These are phyloP conservation scores for Murraya koenigii DNA, from an alignment of 345 rosid species.

Conservation along the genomic window DNA sequence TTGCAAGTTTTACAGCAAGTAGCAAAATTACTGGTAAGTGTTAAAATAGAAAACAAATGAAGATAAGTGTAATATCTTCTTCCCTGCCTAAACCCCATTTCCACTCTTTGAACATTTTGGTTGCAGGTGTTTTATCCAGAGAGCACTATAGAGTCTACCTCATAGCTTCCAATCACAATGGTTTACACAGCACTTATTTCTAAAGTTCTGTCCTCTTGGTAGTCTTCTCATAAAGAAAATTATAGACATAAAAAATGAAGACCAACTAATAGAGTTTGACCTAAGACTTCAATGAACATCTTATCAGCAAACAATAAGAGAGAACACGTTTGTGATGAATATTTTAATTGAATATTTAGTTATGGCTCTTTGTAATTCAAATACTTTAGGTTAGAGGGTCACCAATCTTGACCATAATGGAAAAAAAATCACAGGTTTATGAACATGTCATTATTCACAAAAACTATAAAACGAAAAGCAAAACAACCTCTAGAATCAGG, in stretches of 20 bases:
- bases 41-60: background rate
- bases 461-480: conserved; percentile 1
- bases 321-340: background rate
- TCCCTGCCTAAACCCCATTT: background rate
- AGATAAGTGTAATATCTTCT: background rate
- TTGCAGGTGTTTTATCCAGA: background rate
- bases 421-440: background rate
- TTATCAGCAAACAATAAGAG: background rate
- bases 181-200: background rate
- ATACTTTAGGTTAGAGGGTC: background rate
- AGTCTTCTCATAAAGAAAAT: background rate
- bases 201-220: background rate
- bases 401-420: background rate
- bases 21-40: background rate
- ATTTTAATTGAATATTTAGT: background rate
- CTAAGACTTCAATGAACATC: conserved; percentile 3
- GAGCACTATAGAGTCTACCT: background rate
- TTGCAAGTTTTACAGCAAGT: background rate
- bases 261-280: background rate
- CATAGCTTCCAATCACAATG: background rate
- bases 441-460: conserved; percentile 9
- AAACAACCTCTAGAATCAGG: conserved; percentile 84
- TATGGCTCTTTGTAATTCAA: background rate
- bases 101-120: background rate
- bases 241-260: background rate